These are phyloP conservation scores for Ascosphaera acerosa DNA, from an alignment of 2,329 filamentous ascomycete species.

Conservation along the genomic window DNA sequence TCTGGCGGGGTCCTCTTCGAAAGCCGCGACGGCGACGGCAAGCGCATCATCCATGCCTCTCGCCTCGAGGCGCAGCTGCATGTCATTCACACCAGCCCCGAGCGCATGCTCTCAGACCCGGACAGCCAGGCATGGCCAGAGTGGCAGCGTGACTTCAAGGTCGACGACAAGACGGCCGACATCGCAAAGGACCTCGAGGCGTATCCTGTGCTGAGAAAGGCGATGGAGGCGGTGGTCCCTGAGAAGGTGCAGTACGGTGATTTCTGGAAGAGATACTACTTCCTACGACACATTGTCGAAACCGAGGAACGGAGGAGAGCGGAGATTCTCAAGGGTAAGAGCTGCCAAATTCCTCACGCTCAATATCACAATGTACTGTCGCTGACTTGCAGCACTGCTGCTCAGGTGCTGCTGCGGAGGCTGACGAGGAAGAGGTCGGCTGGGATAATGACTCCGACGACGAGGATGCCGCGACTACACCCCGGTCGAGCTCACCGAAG, in stretches of 20 bases:
- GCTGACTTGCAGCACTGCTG: constrained; percentile 3
- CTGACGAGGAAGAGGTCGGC: constrained; percentile 45
- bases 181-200: constrained; percentile 63
- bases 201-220: constrained; percentile 58
- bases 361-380: constrained; percentile 1
- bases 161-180: constrained; percentile 59
- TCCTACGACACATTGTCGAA: constrained; percentile 75
- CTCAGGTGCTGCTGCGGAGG: constrained; percentile 19
- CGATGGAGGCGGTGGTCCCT: constrained; percentile 94
- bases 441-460: constrained; percentile 49
- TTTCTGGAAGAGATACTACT: constrained; percentile 94
- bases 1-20: constrained; percentile 50
- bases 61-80: constrained; percentile 89
- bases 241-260: constrained; percentile 66
- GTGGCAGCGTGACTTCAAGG: constrained; percentile 52
- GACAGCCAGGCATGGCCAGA: constrained; percentile 44
- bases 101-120: constrained; percentile 66
- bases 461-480: constrained; percentile 10
- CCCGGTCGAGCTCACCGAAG: not conserved
- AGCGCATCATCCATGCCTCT: constrained; percentile 82
- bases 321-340: constrained; percentile 69
- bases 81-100: constrained; percentile 65
- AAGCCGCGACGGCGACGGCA: constrained; percentile 70
- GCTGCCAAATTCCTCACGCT: not conserved
- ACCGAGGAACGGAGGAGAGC: constrained; percentile 70